Conservation (phyloP, 176 grass and related monocot species). For the Coix lacrymajobi region DNA sequence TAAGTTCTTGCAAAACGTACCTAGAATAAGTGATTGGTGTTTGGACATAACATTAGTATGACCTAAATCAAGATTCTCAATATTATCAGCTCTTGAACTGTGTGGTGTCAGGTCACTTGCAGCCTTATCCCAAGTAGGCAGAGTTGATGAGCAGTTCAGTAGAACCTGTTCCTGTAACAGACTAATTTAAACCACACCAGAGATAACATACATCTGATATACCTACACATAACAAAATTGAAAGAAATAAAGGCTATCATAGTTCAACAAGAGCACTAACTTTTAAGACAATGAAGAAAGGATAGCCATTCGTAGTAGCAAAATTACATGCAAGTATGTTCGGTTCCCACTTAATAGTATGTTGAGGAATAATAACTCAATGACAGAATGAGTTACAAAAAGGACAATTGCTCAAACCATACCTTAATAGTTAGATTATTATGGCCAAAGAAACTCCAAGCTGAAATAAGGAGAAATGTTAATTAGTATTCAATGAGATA, state of each 20-base stretch:
- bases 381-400: conserved; percentile 13
- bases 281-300: not conserved
- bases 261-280: not conserved
- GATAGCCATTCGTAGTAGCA: not conserved
- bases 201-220: conserved; percentile 5
- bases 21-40: conserved; percentile 26
- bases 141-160: conserved; percentile 31
- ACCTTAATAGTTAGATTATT: conserved; percentile 58
- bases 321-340: not conserved
- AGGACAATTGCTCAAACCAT: not conserved
- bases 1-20: conserved; percentile 18
- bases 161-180: conserved; percentile 53
- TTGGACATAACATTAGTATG: conserved; percentile 13
- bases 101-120: conserved; percentile 26
- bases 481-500: conserved; percentile 10
- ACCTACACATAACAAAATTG: not conserved
- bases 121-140: conserved; percentile 54
- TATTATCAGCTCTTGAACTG: conserved; percentile 17
- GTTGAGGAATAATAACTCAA: not conserved
- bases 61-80: conserved; percentile 1
- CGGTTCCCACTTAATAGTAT: not conserved
- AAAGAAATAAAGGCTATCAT: not conserved
- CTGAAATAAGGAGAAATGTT: conserved; percentile 49
- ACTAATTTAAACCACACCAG: not conserved
- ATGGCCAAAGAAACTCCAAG: conserved; percentile 68